phyloP scores from a whole-genome alignment of 306 rosid genomes.

The Calophaca sinica region DNA sequence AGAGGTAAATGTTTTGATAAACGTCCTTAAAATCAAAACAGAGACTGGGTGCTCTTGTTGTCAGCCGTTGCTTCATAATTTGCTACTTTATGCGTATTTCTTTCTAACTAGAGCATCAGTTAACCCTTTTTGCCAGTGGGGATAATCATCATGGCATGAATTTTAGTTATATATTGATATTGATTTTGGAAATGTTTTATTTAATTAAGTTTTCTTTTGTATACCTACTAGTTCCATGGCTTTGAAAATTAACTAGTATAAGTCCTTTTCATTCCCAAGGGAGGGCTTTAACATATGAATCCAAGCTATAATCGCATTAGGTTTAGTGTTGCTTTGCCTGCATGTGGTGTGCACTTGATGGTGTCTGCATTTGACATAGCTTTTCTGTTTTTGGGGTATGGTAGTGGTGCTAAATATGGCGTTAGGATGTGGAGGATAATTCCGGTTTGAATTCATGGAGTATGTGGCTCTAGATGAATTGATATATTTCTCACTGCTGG shows the following conservation, averaged over 20 bases:
- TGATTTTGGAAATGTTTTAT: neutral
- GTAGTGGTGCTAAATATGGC: no score
- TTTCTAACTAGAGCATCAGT: slow-evolving; percentile 3
- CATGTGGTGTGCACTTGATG: neutral
- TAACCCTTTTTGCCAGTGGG: neutral
- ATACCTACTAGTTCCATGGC: slow-evolving; percentile 2
- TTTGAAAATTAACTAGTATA: slow-evolving; percentile 20
- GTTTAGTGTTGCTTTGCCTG: slow-evolving; percentile 9
- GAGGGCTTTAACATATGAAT: neutral
- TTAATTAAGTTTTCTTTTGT: neutral
- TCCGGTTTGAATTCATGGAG: no score
- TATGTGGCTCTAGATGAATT: no score
- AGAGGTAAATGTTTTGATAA: slow-evolving; percentile 56
- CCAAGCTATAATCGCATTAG: neutral
- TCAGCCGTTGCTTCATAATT: slow-evolving; percentile 4
- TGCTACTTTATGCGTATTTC: neutral
- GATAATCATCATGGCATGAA: neutral
- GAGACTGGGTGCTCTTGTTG: slow-evolving; percentile 10
- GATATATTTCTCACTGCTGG: no score
- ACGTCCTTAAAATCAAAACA: neutral
- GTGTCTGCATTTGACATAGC: neutral
- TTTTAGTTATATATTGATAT: neutral
- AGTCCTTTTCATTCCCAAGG: neutral
- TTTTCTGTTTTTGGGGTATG: neutral
- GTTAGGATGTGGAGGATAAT: no score